Base-by-base conservation (phyloP, 148 eudicot species). In the Amaranthus palmeri region DNA sequence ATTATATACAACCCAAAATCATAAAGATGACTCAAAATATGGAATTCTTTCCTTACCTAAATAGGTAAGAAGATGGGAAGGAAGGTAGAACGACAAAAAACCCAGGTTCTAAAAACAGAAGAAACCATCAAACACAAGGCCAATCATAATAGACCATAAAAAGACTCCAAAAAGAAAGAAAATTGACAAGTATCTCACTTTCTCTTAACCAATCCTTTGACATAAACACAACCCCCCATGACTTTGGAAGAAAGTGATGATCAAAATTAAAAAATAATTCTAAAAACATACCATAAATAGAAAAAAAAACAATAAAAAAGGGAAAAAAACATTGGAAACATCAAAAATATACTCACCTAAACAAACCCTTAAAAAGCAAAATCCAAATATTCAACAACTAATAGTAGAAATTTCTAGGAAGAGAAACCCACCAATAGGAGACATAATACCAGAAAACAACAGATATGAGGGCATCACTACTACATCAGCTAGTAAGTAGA, bases 141-240 rank as follows among this genome's bases (percentile, higher is more conserved):
- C 80, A 71, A 71, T 58, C 72, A 75, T 10, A 75, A 13, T 36
- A 75, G 10, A 49, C 77, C 74, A 54, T 43, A 43, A 61, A 13
- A 76, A 69, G 79, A 76, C 56, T 49, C 43, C 52, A 50, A 71
- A 48, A 57, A 45, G 69, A 70, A 49, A 65, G 25, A 58, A 60
- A 48, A 36, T 70, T 77, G 75, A 70, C 75, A 47, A 74, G 46
- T 42, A 8, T 54, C 48, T 49, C 15, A 18, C 42, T 76, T 61
- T 67, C 73, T 51, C 65, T 53, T 73, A 71, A 77, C 80, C 67
- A 77, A 77, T 67, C 68, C 61, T 41, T 72, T 67, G 76, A 72
- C 45, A 66, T 41, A 59, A 72, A 70, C 40, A 62, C 74, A 70
- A 72, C 68, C 63, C 55, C 75, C 71, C 44, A 72, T 77, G 75